phyloP scores from a whole-genome alignment of 768 basidiomycete genomes.

The Phaeotremella skinneri region DNA sequence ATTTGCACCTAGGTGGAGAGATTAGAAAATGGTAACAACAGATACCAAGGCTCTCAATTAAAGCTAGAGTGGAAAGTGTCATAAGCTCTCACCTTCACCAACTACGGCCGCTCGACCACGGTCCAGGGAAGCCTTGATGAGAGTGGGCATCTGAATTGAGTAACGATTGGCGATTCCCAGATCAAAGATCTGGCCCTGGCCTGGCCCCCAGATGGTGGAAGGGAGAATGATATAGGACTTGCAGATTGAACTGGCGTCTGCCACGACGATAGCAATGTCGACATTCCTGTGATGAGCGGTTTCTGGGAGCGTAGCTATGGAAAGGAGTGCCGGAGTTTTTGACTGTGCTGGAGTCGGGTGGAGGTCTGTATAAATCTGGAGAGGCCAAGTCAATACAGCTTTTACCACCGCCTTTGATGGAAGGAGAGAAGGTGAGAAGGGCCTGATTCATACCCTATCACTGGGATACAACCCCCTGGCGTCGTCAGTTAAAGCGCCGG shows the following conservation, averaged over 20 bases:
- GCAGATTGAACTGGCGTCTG: constrained; percentile 35
- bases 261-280: constrained; percentile 45
- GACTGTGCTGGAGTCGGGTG: constrained; percentile 36
- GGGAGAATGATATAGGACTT: constrained; percentile 49
- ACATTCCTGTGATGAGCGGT: constrained; percentile 45
- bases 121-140: constrained; percentile 43
- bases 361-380: constrained; percentile 48
- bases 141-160: constrained; percentile 44
- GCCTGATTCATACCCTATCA: constrained; percentile 29
- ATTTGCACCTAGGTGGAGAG: constrained; percentile 28
- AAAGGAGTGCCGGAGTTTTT: constrained; percentile 33
- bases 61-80: neutral
- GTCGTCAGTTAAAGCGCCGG: constrained; percentile 43
- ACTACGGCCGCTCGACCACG: constrained; percentile 43
- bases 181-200: constrained; percentile 36
- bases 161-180: constrained; percentile 43
- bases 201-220: constrained; percentile 49
- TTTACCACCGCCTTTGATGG: neutral
- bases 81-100: constrained; percentile 39
- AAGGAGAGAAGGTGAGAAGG: constrained; percentile 1
- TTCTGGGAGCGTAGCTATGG: constrained; percentile 39
- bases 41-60: neutral
- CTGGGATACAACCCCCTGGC: constrained; percentile 39
- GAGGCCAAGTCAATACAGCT: neutral
- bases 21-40: neutral